Evolutionary conservation across 345 rosid genomes (phyloP).

Genomic region (Cardiospermum halicacabum): DNA sequence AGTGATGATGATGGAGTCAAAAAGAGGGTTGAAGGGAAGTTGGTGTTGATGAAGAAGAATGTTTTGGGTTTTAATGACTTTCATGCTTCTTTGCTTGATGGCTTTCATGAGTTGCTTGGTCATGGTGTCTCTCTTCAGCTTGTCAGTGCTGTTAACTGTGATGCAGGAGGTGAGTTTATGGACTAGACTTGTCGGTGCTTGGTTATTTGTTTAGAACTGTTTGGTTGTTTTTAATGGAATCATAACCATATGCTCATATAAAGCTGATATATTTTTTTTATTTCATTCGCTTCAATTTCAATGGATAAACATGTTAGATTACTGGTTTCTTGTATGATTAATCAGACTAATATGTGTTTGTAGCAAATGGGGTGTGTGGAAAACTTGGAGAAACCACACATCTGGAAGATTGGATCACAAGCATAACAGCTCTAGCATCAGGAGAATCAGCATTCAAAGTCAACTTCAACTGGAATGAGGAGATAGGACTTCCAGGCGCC

Average conservation of each 20-base stretch:
- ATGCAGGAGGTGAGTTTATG: constrained; percentile 25
- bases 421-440: constrained; percentile 22
- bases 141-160: constrained; percentile 50
- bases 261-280: not conserved
- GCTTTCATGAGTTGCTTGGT: constrained; percentile 59
- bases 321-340: not conserved
- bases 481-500: constrained; percentile 67
- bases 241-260: not conserved
- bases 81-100: constrained; percentile 54
- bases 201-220: not conserved
- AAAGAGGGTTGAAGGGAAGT: constrained; percentile 54
- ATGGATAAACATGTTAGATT: not conserved
- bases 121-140: constrained; percentile 62
- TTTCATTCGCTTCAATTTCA: not conserved
- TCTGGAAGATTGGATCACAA: constrained; percentile 48
- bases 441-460: constrained; percentile 51
- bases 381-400: constrained; percentile 54
- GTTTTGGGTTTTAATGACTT: constrained; percentile 83
- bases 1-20: too few relatives aligned
- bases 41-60: constrained; percentile 83
- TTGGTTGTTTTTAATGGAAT: not conserved
- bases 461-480: constrained; percentile 51
- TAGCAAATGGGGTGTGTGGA: constrained; percentile 37
- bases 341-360: not conserved
- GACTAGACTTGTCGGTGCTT: not conserved